Evolutionary conservation across 2,329 filamentous ascomycete species (phyloP).

Genomic region (Pyrenophora seminiperda): DNA sequence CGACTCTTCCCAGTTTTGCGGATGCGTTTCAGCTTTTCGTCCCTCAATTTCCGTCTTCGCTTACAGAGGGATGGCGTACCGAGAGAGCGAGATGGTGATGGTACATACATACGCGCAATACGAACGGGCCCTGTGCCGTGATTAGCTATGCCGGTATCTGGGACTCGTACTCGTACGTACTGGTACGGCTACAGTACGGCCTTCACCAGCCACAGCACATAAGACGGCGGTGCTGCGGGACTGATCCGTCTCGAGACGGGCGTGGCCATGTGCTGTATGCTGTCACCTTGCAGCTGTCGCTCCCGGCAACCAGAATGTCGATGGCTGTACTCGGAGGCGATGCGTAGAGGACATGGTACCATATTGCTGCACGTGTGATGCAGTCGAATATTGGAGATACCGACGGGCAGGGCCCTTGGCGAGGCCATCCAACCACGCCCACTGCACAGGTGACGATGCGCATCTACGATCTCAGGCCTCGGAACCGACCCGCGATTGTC

Average conservation of each 20-base stretch:
- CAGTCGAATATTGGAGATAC: slow-evolving; percentile 23
- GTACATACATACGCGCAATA: slow-evolving; percentile 2
- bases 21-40: slow-evolving; percentile 21
- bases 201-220: slow-evolving; percentile 4
- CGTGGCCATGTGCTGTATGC: slow-evolving; percentile 9
- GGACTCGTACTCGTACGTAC: background rate
- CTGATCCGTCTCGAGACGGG: background rate
- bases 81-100: background rate
- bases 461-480: slow-evolving; percentile 10
- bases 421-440: slow-evolving; percentile 9
- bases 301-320: slow-evolving; percentile 9
- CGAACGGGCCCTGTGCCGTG: background rate
- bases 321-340: slow-evolving; percentile 8
- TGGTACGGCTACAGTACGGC: background rate
- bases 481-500: slow-evolving; percentile 19
- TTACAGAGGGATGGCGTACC: slow-evolving; percentile 7
- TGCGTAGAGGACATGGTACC: slow-evolving; percentile 15
- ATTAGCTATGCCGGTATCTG: no score
- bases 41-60: slow-evolving; percentile 21
- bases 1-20: slow-evolving; percentile 8
- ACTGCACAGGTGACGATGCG: slow-evolving; percentile 9
- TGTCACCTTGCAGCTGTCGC: slow-evolving; percentile 18
- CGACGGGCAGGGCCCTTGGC: slow-evolving; percentile 23
- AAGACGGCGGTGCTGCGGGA: background rate
- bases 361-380: slow-evolving; percentile 19